phyloP scores from a whole-genome alignment of 2,329 filamentous ascomycete genomes.

The Ophiocordyceps camponoti-leonardi region DNA sequence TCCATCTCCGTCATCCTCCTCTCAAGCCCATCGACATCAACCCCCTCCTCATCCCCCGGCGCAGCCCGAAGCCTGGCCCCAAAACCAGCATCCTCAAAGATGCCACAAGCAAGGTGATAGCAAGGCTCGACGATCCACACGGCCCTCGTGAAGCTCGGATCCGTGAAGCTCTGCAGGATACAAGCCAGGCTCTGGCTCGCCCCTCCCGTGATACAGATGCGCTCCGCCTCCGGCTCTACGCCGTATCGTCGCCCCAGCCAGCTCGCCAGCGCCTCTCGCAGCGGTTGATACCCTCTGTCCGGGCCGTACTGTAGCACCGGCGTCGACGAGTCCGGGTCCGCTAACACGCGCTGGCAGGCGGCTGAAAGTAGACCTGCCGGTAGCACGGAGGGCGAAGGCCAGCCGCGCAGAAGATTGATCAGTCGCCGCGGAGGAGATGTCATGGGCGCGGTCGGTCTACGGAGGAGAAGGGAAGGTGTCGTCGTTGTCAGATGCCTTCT shows the following conservation, averaged over 20 bases:
- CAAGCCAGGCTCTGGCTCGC: constrained; percentile 70
- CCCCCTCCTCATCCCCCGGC: constrained; percentile 60
- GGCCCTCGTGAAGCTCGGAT: constrained; percentile 55
- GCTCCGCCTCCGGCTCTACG: constrained; percentile 24
- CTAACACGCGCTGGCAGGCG: constrained; percentile 44
- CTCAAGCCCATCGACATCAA: constrained; percentile 43
- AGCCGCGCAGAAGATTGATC: constrained; percentile 52
- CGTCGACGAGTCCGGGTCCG: constrained; percentile 36
- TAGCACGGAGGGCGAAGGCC: constrained; percentile 46
- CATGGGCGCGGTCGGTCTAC: not conserved
- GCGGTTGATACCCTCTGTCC: constrained; percentile 54
- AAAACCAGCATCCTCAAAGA: constrained; percentile 72
- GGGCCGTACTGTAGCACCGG: constrained; percentile 65
- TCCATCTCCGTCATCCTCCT: constrained; percentile 13
- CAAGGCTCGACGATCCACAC: constrained; percentile 72
- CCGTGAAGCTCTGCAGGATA: constrained; percentile 63
- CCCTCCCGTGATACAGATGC: constrained; percentile 70
- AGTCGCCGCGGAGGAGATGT: not conserved
- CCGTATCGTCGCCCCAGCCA: constrained; percentile 54
- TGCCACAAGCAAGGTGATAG: constrained; percentile 71
- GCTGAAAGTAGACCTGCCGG: constrained; percentile 43
- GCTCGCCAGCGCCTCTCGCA: constrained; percentile 48
- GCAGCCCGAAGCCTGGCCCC: constrained; percentile 46
- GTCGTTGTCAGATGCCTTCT: no score
- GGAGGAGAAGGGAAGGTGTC: not conserved